phyloP scores from a whole-genome alignment of 208 protist species.

The Acanthamoeba lenticulata region DNA sequence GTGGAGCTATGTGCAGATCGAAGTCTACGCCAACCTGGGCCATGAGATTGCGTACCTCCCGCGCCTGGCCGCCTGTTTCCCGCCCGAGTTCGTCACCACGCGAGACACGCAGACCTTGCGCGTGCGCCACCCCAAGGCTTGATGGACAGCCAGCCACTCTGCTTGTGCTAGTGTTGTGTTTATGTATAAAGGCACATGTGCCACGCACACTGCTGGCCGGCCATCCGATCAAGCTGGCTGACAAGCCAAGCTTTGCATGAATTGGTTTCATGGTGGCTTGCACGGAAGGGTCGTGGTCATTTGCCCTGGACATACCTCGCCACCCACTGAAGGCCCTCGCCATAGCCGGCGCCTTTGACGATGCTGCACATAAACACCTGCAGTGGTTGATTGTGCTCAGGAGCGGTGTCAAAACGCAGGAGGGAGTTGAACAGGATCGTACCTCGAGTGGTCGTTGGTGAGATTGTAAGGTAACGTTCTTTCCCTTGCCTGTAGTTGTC shows the following conservation, averaged over 20 bases:
- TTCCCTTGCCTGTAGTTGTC: conserved; percentile 86
- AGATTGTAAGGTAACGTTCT: too few relatives aligned
- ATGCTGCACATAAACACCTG: conserved; percentile 99
- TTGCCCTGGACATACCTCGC: background rate
- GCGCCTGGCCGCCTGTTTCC: background rate
- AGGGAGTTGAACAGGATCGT: background rate
- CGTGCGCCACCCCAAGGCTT: background rate
- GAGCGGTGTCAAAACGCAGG: conserved; percentile 71
- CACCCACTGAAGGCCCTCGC: conserved; percentile 88
- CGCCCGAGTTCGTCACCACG: background rate
- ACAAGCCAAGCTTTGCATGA: too few relatives aligned
- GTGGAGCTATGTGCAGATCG: background rate
- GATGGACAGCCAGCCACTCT: too few relatives aligned
- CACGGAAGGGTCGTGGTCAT: too few relatives aligned
- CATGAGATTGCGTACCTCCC: background rate
- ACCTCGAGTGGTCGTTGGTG: background rate
- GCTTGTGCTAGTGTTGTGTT: too few relatives aligned
- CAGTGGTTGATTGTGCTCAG: conserved; percentile 89
- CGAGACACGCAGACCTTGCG: background rate
- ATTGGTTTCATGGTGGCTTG: too few relatives aligned
- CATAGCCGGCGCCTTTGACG: conserved; percentile 97
- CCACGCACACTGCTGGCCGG: too few relatives aligned
- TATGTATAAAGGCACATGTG: too few relatives aligned
- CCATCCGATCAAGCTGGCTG: too few relatives aligned
- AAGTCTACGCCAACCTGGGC: conserved; percentile 18